phyloP scores from a whole-genome alignment of 2,329 filamentous ascomycete genomes.

The Tolypocladium guangdongense region DNA sequence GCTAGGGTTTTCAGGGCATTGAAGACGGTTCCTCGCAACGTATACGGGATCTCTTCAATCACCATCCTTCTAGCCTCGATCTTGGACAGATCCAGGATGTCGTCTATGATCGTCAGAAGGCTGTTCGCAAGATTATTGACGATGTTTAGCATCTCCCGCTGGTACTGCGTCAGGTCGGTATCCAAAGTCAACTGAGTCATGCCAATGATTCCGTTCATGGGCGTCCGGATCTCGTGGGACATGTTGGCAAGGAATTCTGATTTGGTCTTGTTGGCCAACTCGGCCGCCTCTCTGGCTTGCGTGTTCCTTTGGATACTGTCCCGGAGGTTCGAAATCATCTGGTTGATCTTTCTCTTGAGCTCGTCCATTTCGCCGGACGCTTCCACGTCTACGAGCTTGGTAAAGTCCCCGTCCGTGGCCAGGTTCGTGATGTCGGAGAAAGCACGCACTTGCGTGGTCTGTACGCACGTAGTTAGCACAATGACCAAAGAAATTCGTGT shows the following conservation, averaged over 20 bases:
- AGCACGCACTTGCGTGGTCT: constrained; percentile 93
- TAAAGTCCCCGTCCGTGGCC: constrained; percentile 94
- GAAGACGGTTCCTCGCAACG: constrained; percentile 86
- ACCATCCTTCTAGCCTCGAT: constrained; percentile 97
- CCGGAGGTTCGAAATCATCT: constrained; percentile 92
- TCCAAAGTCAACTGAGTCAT: constrained; percentile 97
- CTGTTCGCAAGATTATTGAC: constrained; percentile 96
- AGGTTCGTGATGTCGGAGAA: constrained; percentile 99
- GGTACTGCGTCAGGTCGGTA: constrained; percentile 87
- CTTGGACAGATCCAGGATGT: constrained; percentile 63
- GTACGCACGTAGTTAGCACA: constrained; percentile 21
- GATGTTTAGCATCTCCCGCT: constrained; percentile 96
- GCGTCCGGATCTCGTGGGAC: constrained; percentile 96
- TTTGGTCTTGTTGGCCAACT: constrained; percentile 95
- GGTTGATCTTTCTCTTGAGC: constrained; percentile 97
- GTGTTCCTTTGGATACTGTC: constrained; percentile 97
- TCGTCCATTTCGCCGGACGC: constrained; percentile 99
- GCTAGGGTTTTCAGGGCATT: constrained; percentile 93
- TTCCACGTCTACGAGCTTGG: constrained; percentile 91
- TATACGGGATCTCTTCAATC: constrained; percentile 96
- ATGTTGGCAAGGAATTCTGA: constrained; percentile 98
- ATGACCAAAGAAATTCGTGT: neutral
- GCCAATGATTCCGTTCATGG: constrained; percentile 95
- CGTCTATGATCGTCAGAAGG: constrained; percentile 90
- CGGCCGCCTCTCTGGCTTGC: constrained; percentile 87